These are phyloP conservation scores for Cenchrus purpureus DNA, from an alignment of 176 grass and related monocot genomes.

Conservation along the genomic window DNA sequence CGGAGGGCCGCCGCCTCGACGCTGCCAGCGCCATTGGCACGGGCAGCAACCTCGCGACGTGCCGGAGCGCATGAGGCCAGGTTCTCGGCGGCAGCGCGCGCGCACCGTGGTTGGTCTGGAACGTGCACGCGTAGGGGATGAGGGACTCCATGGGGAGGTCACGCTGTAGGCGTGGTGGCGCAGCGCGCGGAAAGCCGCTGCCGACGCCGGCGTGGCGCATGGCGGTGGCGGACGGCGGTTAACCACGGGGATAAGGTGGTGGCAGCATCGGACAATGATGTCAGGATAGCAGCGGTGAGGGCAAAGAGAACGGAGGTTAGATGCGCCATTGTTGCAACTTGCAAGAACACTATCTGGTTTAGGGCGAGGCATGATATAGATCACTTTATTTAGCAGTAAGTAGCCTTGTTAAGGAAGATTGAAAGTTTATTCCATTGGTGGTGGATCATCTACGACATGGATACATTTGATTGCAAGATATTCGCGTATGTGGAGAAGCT, in stretches of 20 bases:
- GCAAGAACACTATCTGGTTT: background rate
- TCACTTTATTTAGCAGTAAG: background rate
- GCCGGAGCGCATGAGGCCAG: no score
- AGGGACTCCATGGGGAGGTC: slow-evolving; percentile 50
- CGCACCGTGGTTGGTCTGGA: slow-evolving; percentile 47
- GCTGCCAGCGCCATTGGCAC: background rate
- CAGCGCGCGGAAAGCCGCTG: slow-evolving; percentile 36
- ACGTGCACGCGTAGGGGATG: slow-evolving; percentile 39
- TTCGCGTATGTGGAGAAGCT: no score
- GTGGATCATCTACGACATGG: no score
- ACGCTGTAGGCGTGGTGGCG: slow-evolving; percentile 29
- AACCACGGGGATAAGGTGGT: background rate
- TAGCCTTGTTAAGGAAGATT: background rate
- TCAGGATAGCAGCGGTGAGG: background rate
- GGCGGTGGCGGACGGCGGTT: background rate
- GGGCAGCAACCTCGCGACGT: slow-evolving; percentile 4
- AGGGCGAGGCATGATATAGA: background rate
- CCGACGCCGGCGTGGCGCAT: background rate
- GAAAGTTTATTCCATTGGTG: background rate
- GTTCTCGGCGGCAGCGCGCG: slow-evolving; percentile 49
- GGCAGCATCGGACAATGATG: background rate
- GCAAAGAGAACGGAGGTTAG: background rate
- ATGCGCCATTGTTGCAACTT: slow-evolving; percentile 2
- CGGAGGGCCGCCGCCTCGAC: slow-evolving; percentile 9
- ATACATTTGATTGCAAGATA: no score